Base-by-base conservation (phyloP, 345 rosid species). In the Salix arbutifolia region DNA sequence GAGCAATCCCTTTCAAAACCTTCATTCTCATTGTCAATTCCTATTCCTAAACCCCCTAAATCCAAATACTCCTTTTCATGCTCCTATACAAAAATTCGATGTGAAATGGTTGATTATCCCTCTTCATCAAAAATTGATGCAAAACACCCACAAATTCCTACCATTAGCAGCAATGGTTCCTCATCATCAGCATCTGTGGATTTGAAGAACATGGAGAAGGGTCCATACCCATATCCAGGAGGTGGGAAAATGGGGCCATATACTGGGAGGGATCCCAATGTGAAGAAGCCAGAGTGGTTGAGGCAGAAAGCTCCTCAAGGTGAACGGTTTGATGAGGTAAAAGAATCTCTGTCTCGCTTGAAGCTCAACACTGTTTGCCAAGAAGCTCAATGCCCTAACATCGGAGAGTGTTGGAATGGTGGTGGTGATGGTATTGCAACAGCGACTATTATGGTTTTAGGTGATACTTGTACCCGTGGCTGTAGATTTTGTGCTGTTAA, bases 351-450 rank as follows among this genome's bases (percentile, higher is more conserved):
- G 9, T 90, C 99, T 40, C 80, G 86, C 56, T 86, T 94, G 70
- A 94, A 88, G 19, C 98, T 96, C 72, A 91, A 91, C 52, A 93
- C 98, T 75, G 99, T 96, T 21, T 96, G 99, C 50, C 94, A 93
- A 69, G 99, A 96, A 81, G 99, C 99, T 44, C 99, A 93, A 79
- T 93, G 98, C 82, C 98, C 99, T 67, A 96, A 96, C 79, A 92
- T 94, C 40, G 98, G 98, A 65, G 98, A 92, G 95, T 96, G 99
- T 84, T 96, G 99, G 98, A 96, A 94, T 89, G 99, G 99, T 50
- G 99, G 99, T 56, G 92, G 88, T 30, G 99, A 96, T 79, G 99
- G 98, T 70, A 87, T 94, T 83, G 90, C 98, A 18, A 96, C 98
- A 2, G 99, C 98, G 13, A 96, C 98, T 0, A 96, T 92, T 65